These are phyloP conservation scores for Dendrobium catenatum DNA, from an alignment of 106 monocot species.

Conservation along the genomic window DNA sequence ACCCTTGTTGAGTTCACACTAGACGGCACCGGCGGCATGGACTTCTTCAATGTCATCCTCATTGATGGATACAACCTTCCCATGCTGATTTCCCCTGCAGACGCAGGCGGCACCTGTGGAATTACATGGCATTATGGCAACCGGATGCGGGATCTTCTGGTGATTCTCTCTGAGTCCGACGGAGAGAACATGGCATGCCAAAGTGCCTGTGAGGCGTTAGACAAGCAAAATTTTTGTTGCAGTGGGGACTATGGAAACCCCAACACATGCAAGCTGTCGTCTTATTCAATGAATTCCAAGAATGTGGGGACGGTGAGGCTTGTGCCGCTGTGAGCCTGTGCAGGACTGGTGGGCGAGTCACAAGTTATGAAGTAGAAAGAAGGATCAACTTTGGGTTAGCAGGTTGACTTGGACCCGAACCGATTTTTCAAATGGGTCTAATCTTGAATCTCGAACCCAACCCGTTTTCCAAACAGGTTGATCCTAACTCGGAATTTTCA, in stretches of 20 bases:
- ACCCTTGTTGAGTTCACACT: constrained; percentile 75
- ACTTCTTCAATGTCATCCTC: constrained; percentile 70
- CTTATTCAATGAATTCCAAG: constrained; percentile 14
- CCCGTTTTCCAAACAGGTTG: no score
- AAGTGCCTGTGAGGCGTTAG: not conserved
- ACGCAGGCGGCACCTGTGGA: constrained; percentile 14
- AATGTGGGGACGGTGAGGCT: constrained; percentile 11
- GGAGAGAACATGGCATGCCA: not conserved
- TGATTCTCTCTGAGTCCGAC: constrained; percentile 15
- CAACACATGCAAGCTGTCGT: not conserved
- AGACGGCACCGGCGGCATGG: constrained; percentile 37
- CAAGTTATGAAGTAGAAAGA: no score
- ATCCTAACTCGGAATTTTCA: no score
- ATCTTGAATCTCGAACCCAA: no score
- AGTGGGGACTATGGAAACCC: not conserved
- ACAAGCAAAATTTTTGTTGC: not conserved
- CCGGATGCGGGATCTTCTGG: constrained; percentile 72
- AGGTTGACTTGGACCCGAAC: no score
- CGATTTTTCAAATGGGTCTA: no score
- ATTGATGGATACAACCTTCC: constrained; percentile 69
- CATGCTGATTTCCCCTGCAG: constrained; percentile 35
- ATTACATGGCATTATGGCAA: constrained; percentile 49
- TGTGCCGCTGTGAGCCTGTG: no score
- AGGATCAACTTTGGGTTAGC: no score
- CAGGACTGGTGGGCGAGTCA: no score